Evolutionary conservation across 805 yeast species (phyloP).

Genomic region (Kluyveromyces aestuarii): DNA sequence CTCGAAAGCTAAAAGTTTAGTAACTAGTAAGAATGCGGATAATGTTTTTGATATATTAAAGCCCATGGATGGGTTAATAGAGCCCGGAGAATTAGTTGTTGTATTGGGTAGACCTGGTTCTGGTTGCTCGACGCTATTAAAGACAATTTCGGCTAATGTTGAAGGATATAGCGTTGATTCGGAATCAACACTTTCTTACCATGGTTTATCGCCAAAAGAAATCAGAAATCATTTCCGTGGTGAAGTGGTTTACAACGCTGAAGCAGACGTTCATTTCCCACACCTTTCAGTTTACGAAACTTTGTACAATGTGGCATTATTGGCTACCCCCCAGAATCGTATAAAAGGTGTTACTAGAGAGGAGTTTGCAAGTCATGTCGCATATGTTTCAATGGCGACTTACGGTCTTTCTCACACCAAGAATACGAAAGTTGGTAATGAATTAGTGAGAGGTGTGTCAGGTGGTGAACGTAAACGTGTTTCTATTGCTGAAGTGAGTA

Average conservation of each 20-base stretch:
- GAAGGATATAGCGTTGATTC: conserved; percentile 46
- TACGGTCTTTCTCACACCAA: conserved; percentile 55
- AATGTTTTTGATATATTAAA: conserved; percentile 44
- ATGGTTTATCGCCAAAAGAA: conserved; percentile 45
- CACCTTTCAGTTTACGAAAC: conserved; percentile 61
- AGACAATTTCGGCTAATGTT: conserved; percentile 49
- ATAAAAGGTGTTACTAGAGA: conserved; percentile 51
- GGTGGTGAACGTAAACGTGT: conserved; percentile 87
- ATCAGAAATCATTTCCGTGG: conserved; percentile 49
- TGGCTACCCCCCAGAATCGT: conserved; percentile 56
- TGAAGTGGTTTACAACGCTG: conserved; percentile 64
- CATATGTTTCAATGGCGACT: conserved; percentile 44
- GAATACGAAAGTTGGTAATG: conserved; percentile 53
- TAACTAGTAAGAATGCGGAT: conserved; percentile 17
- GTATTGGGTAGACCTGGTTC: conserved; percentile 72
- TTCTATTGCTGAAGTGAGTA: conserved; percentile 68
- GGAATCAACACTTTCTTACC: conserved; percentile 41
- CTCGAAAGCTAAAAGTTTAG: conserved; percentile 15
- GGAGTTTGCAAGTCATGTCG: conserved; percentile 42
- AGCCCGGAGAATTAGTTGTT: conserved; percentile 58
- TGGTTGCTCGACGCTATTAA: conserved; percentile 64
- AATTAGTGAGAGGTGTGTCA: conserved; percentile 61
- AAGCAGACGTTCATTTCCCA: conserved; percentile 59
- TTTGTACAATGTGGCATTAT: conserved; percentile 48
- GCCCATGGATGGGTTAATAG: conserved; percentile 55